These are phyloP conservation scores for Phytophthora hybrid DNA, from an alignment of 352 stramenopile species.

Conservation along the genomic window DNA sequence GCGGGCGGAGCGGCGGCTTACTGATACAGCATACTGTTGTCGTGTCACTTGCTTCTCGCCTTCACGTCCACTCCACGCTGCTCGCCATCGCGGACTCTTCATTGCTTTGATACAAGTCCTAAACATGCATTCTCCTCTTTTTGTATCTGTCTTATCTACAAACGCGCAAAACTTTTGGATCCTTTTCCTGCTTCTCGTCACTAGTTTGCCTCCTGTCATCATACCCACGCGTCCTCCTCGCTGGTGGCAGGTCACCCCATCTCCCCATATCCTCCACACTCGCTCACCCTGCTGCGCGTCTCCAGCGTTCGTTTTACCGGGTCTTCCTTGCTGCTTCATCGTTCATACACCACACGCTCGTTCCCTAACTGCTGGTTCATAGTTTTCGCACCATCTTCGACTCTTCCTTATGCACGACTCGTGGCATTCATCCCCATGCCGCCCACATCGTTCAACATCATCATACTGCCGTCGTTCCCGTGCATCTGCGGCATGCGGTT, in stretches of 20 bases:
- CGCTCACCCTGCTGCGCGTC: conserved; percentile 27
- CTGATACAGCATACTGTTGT: conserved; percentile 73
- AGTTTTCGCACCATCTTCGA: conserved; percentile 15
- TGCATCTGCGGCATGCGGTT: conserved; percentile 43
- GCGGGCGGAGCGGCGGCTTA: conserved; percentile 53
- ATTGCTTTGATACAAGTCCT: conserved; percentile 64
- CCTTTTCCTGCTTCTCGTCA: conserved; percentile 37
- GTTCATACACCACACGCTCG: conserved; percentile 42
- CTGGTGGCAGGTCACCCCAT: conserved; percentile 16
- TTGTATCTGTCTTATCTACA: conserved; percentile 73
- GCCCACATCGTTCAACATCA: conserved; percentile 53
- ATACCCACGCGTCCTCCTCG: conserved; percentile 32
- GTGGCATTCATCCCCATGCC: conserved; percentile 60
- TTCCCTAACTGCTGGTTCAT: conserved; percentile 44
- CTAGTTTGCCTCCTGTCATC: conserved; percentile 32
- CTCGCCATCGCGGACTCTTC: conserved; percentile 22
- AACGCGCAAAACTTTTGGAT: conserved; percentile 65
- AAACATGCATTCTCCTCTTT: conserved; percentile 58
- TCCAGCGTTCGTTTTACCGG: conserved; percentile 26
- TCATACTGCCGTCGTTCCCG: conserved; percentile 39
- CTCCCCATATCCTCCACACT: conserved; percentile 7
- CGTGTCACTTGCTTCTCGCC: conserved; percentile 38
- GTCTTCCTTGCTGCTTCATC: conserved; percentile 29
- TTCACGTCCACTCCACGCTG: conserved; percentile 32
- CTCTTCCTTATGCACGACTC: conserved; percentile 47